phyloP scores from a whole-genome alignment of 225 moss, liverwort and hornwort species.

The Physcomitrellopsis africana region DNA sequence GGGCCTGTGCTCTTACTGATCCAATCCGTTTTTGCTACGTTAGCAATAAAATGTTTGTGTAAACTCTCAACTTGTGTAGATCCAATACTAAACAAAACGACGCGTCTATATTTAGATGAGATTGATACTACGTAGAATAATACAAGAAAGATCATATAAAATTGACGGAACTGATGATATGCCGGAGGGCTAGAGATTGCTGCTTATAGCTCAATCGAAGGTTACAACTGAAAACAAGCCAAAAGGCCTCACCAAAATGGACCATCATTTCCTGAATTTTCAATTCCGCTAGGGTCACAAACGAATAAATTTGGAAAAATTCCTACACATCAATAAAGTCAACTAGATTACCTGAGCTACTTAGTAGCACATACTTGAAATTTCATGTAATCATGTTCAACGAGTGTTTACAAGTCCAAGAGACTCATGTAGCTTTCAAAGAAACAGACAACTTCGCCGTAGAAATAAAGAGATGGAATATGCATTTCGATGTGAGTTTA shows the following conservation, averaged over 20 bases:
- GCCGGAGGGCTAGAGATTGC: not conserved
- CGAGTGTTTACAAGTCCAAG: not conserved
- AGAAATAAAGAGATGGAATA: not conserved
- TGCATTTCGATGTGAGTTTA: not conserved
- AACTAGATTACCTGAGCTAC: not conserved
- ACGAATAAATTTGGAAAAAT: too few species aligned
- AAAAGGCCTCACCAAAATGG: not conserved
- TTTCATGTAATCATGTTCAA: not conserved
- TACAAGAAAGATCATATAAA: not conserved
- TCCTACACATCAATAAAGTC: too few species aligned
- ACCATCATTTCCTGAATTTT: not conserved
- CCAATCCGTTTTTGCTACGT: conserved; percentile 30
- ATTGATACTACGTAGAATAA: not conserved
- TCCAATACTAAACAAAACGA: not conserved
- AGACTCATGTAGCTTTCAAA: not conserved
- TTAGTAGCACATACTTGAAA: not conserved
- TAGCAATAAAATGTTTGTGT: conserved; percentile 16
- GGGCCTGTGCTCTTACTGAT: conserved; percentile 52
- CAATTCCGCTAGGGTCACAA: not conserved
- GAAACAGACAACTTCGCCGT: not conserved
- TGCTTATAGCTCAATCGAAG: not conserved
- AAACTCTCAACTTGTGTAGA: not conserved
- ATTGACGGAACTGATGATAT: not conserved
- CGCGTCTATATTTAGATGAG: not conserved
- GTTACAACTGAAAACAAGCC: not conserved